Conservation (phyloP, 768 basidiomycete species). For the Pleurotus giganteus region DNA sequence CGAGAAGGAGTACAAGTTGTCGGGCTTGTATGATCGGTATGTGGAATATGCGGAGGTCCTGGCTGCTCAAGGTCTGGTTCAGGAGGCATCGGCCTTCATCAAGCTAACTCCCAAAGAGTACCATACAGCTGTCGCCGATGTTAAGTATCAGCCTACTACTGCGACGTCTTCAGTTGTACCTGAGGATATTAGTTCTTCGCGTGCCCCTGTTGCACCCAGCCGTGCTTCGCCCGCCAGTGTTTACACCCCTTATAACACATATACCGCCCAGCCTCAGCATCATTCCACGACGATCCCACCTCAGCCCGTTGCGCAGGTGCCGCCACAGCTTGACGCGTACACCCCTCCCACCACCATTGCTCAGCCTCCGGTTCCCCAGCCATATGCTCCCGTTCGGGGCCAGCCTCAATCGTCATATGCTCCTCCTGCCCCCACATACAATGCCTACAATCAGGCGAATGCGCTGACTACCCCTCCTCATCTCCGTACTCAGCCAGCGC, state of each 20-base stretch:
- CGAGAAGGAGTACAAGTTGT: slow-evolving; percentile 75
- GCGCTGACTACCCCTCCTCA: slow-evolving; percentile 40
- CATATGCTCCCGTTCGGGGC: background rate
- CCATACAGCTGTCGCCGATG: slow-evolving; percentile 49
- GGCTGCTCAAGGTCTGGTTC: slow-evolving; percentile 84
- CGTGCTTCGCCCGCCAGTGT: background rate
- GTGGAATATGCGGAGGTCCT: slow-evolving; percentile 94
- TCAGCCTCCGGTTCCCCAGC: background rate
- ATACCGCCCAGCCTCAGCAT: background rate
- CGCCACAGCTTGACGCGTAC: slow-evolving; percentile 14
- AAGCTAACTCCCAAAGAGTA: slow-evolving; percentile 79
- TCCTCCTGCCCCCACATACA: background rate
- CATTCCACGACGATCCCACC: background rate
- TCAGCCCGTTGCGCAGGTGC: background rate
- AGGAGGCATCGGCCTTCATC: slow-evolving; percentile 78
- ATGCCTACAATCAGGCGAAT: slow-evolving; percentile 9
- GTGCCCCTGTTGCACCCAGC: slow-evolving; percentile 20
- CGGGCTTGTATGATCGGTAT: slow-evolving; percentile 87
- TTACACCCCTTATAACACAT: background rate
- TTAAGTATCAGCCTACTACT: slow-evolving; percentile 38
- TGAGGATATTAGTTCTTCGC: slow-evolving; percentile 2
- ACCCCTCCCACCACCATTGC: background rate
- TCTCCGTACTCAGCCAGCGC: slow-evolving; percentile 30
- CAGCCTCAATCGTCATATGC: background rate
- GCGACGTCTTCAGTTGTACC: slow-evolving; percentile 14